Conservation (phyloP, 2,329 filamentous ascomycete species). For the Penicillium sp. region DNA sequence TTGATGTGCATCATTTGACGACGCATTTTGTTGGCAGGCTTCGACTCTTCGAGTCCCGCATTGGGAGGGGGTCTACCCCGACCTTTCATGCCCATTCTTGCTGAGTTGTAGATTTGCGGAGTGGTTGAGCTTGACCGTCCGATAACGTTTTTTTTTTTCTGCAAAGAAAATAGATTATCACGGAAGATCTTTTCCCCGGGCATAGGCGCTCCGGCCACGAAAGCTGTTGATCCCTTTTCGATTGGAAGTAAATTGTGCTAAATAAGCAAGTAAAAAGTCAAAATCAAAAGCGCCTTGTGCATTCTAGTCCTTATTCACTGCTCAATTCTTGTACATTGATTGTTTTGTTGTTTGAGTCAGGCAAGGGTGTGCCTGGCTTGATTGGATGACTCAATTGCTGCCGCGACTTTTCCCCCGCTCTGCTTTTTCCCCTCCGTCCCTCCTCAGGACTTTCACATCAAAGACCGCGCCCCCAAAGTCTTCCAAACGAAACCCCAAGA, state of each 20-base stretch:
- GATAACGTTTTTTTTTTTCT: background rate
- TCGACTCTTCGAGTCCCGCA: conserved; percentile 48
- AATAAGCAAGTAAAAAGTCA: background rate
- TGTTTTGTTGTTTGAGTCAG: conserved; percentile 17
- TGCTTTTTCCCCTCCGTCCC: conserved; percentile 37
- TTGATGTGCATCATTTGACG: conserved; percentile 76
- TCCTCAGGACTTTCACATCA: conserved; percentile 43
- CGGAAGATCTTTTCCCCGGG: conserved; percentile 29
- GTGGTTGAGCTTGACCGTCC: background rate
- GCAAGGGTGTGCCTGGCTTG: conserved; percentile 19
- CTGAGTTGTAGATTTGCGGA: background rate
- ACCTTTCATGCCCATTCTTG: conserved; percentile 52
- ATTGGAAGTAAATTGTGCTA: conserved; percentile 6
- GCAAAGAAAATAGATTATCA: conserved; percentile 30
- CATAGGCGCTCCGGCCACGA: conserved; percentile 13
- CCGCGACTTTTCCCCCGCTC: conserved; percentile 32
- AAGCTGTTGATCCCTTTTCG: conserved; percentile 9
- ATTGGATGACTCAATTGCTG: conserved; percentile 43
- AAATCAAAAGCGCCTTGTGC: background rate
- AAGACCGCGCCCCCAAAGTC: conserved; percentile 36
- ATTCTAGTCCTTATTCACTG: conserved; percentile 7
- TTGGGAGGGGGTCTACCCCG: conserved; percentile 45
- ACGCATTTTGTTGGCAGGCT: conserved; percentile 73
- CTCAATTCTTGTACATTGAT: conserved; percentile 11
- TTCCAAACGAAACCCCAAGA: conserved; percentile 41